Conservation (phyloP, 2,329 filamentous ascomycete species). For the Cladosporium sp. region DNA sequence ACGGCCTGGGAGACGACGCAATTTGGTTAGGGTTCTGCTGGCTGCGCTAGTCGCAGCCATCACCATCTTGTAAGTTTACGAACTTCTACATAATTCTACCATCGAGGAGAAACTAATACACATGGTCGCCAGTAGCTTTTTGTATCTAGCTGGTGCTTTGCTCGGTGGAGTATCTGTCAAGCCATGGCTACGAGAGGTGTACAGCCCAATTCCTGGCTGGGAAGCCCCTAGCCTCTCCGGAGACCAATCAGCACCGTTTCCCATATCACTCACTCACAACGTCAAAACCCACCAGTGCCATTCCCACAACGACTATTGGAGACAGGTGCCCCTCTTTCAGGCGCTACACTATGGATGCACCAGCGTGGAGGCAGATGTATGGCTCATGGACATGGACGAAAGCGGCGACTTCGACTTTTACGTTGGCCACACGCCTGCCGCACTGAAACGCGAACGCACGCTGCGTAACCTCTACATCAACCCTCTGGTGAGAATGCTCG, state of each 20-base stretch:
- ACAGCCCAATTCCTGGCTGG: neutral
- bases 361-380: slow-evolving; percentile 70
- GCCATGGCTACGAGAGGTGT: neutral
- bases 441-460: slow-evolving; percentile 59
- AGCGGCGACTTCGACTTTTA: slow-evolving; percentile 57
- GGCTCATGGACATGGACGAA: slow-evolving; percentile 44
- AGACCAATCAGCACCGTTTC: neutral
- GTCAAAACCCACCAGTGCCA: slow-evolving; percentile 61
- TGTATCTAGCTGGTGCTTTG: neutral
- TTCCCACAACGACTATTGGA: slow-evolving; percentile 73
- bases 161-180: neutral
- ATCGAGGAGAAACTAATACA: neutral
- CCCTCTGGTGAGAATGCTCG: slow-evolving; percentile 62
- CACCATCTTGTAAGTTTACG: neutral
- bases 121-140: neutral
- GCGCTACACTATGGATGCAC: slow-evolving; percentile 63
- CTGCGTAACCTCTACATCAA: slow-evolving; percentile 66
- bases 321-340: slow-evolving; percentile 62
- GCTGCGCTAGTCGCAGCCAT: neutral
- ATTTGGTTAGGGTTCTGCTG: neutral
- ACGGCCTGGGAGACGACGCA: neutral
- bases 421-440: slow-evolving; percentile 63
- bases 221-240: neutral
- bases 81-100: neutral
- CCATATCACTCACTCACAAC: slow-evolving; percentile 34